Percentiles rank a stretch among this genome's conserved stretches.
Conservation (phyloP, 2,329 filamentous ascomycete genomes). For the Penicillium sp. region DNA sequence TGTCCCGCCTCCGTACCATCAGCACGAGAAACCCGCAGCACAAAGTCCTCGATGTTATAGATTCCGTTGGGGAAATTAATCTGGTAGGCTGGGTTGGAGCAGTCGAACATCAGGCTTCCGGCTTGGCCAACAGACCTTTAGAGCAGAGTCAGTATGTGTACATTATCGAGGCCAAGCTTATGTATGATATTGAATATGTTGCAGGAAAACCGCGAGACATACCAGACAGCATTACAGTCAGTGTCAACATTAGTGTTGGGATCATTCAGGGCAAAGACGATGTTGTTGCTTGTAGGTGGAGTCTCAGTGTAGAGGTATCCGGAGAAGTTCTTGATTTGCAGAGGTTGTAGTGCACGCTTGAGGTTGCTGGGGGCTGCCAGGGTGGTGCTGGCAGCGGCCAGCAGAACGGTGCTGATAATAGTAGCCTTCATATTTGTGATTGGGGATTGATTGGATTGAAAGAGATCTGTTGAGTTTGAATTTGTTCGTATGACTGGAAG, state of each 20-base stretch:
- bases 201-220: not conserved
- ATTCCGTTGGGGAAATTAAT: slow-evolving; percentile 16
- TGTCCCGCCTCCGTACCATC: slow-evolving; percentile 10
- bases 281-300: slow-evolving; percentile 3
- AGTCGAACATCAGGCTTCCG: slow-evolving; percentile 11
- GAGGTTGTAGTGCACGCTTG: slow-evolving; percentile 7
- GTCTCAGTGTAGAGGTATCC: slow-evolving; percentile 10
- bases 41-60: slow-evolving; percentile 18
- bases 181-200: not conserved
- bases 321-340: slow-evolving; percentile 9
- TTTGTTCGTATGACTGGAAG: not conserved
- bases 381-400: slow-evolving; percentile 10
- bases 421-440: slow-evolving; percentile 14
- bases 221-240: slow-evolving; percentile 14
- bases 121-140: slow-evolving; percentile 12
- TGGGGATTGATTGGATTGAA: not conserved
- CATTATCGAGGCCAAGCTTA: not conserved
- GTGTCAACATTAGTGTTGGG: slow-evolving; percentile 13
- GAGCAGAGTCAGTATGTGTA: not conserved
- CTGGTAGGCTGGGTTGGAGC: slow-evolving; percentile 11
- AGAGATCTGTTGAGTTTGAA: not conserved
- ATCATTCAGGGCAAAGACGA: slow-evolving; percentile 13
- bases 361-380: slow-evolving; percentile 10
- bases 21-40: slow-evolving; percentile 9
- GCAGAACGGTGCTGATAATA: slow-evolving; percentile 3